phyloP scores from a whole-genome alignment of 1,284 basidiomycete species.

The Cryptococcus sp. region DNA sequence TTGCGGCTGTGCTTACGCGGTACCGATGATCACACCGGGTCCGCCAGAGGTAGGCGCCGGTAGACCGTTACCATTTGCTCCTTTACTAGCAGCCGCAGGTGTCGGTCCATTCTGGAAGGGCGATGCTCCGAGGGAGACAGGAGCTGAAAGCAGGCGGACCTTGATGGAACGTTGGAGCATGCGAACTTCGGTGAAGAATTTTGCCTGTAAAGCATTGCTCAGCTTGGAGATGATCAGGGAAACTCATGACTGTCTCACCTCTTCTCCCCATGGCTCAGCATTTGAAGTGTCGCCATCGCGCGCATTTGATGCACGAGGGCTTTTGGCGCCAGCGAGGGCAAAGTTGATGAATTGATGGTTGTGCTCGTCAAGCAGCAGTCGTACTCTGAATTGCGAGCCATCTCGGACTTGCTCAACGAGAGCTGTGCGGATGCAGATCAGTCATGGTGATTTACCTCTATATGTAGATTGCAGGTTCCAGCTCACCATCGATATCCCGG shows the following conservation, averaged over 20 bases:
- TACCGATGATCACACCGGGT: conserved; percentile 85
- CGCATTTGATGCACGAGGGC: conserved; percentile 65
- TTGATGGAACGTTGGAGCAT: conserved; percentile 86
- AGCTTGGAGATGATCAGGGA: background rate
- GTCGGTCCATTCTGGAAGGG: conserved; percentile 69
- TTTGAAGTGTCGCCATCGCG: conserved; percentile 67
- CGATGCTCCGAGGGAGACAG: conserved; percentile 70
- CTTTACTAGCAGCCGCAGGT: conserved; percentile 60
- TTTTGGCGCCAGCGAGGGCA: conserved; percentile 80
- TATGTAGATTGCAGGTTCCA: background rate
- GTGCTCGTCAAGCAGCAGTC: conserved; percentile 81
- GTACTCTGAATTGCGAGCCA: conserved; percentile 84
- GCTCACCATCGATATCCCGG: conserved; percentile 76
- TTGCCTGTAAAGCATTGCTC: conserved; percentile 62
- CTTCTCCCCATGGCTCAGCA: conserved; percentile 80
- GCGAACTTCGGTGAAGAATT: conserved; percentile 90
- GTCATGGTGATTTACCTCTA: background rate
- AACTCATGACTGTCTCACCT: conserved; percentile 59
- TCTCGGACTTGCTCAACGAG: conserved; percentile 94
- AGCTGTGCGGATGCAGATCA: conserved; percentile 56
- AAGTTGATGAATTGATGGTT: conserved; percentile 64
- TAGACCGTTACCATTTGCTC: conserved; percentile 24
- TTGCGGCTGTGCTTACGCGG: conserved; percentile 56
- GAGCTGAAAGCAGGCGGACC: conserved; percentile 83
- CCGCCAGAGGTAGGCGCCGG: conserved; percentile 55